Percentiles rank a stretch among this genome's conserved stretches.
phyloP scores from a whole-genome alignment of 2,329 filamentous ascomycete genomes.

The Apiospora sp. region DNA sequence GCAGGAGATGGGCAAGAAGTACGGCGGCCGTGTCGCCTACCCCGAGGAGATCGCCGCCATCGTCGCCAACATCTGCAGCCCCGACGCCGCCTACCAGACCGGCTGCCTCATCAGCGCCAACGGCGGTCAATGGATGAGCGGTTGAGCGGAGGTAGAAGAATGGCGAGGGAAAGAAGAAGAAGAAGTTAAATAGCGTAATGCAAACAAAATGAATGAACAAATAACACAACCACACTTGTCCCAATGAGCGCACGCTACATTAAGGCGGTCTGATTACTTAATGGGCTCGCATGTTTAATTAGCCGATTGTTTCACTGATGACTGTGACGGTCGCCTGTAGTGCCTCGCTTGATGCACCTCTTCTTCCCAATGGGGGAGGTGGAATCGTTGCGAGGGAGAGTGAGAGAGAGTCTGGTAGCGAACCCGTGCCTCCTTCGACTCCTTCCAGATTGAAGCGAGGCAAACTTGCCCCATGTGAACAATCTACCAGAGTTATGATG shows the following conservation, averaged over 20 bases:
- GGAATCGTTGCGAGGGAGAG: neutral
- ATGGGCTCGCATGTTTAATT: neutral
- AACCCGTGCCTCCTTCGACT: neutral
- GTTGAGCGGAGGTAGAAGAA: neutral
- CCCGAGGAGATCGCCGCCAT: slow-evolving; percentile 74
- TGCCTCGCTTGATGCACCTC: neutral
- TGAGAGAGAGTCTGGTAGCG: neutral
- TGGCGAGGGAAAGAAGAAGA: neutral
- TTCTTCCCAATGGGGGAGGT: slow-evolving; percentile 8
- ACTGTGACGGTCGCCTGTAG: neutral
- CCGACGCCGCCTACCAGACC: slow-evolving; percentile 73
- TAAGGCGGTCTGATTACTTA: neutral
- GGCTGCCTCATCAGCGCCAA: slow-evolving; percentile 77
- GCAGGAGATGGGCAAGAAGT: slow-evolving; percentile 55
- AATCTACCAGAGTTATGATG: neutral
- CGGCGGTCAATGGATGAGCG: slow-evolving; percentile 49
- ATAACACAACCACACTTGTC: neutral
- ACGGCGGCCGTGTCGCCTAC: slow-evolving; percentile 62
- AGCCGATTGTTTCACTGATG: neutral
- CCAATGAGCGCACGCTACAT: neutral
- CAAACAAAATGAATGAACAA: neutral
- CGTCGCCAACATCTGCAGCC: slow-evolving; percentile 74
- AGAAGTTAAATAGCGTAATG: neutral
- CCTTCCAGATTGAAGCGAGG: neutral
- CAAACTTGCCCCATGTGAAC: neutral